A percentile compares a stretch with the other conserved stretches of the same genome.
phyloP scores from a whole-genome alignment of 768 basidiomycete genomes.

The Russula ochroleuca region DNA sequence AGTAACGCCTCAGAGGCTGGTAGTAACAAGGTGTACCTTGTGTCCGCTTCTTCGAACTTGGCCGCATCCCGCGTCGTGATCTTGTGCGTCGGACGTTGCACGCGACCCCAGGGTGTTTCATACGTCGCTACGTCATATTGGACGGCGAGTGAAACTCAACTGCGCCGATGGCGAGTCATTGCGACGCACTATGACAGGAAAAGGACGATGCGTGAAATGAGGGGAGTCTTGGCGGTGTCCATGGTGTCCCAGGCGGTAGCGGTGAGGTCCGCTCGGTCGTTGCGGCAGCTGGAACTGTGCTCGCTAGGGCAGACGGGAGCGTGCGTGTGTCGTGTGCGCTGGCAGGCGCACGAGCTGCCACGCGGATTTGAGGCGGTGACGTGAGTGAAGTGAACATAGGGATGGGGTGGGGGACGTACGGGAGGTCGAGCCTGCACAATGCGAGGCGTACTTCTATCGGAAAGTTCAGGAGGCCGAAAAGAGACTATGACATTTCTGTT shows the following conservation, averaged over 20 bases:
- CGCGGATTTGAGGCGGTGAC: background rate
- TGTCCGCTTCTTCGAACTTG: no score
- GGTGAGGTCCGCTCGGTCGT: background rate
- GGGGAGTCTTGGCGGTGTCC: background rate
- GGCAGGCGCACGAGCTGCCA: background rate
- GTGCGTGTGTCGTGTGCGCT: constrained; percentile 15
- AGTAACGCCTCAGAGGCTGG: no score
- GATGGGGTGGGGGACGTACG: background rate
- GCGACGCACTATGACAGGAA: constrained; percentile 25
- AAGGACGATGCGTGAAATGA: constrained; percentile 14
- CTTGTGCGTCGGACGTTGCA: no score
- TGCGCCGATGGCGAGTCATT: constrained; percentile 14
- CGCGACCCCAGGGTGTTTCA: no score
- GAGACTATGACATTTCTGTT: background rate
- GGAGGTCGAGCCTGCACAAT: background rate
- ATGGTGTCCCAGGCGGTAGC: constrained; percentile 6
- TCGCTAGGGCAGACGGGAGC: constrained; percentile 1
- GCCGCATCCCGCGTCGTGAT: no score
- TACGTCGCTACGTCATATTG: no score
- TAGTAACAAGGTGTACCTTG: no score
- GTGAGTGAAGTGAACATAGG: no score
- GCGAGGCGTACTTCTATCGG: constrained; percentile 13
- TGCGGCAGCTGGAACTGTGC: background rate
- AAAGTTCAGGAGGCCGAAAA: constrained; percentile 17
- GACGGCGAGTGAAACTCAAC: no score